Evolutionary conservation across 2,329 filamentous ascomycete genomes (phyloP).

Genomic region (Dactylellina cionopaga): DNA sequence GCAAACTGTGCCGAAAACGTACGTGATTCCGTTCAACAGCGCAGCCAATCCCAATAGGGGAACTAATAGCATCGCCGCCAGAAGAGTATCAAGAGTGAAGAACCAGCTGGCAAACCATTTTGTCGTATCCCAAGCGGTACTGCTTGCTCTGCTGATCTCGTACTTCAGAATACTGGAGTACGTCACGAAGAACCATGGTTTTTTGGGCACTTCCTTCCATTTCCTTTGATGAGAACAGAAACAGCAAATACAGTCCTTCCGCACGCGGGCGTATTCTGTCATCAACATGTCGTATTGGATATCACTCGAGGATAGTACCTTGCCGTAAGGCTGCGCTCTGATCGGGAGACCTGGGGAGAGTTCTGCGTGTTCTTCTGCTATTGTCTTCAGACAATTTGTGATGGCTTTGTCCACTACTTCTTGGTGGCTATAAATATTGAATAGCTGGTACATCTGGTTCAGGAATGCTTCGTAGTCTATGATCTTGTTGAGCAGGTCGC

Average conservation of each 20-base stretch:
- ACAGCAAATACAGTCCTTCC: conserved; percentile 1
- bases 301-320: background rate
- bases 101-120: background rate
- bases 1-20: background rate
- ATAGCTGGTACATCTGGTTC: conserved; percentile 25
- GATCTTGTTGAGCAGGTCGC: background rate
- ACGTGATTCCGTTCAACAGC: background rate
- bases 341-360: background rate
- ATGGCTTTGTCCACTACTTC: background rate
- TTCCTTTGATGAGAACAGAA: conserved; percentile 19
- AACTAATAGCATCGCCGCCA: background rate
- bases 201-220: background rate
- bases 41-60: background rate
- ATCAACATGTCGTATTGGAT: background rate
- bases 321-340: background rate
- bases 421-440: background rate
- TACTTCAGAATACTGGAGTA: background rate
- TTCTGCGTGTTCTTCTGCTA: conserved; percentile 8
- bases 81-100: background rate
- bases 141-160: background rate
- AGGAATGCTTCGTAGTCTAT: conserved; percentile 19
- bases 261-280: conserved; percentile 8
- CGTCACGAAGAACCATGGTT: no score
- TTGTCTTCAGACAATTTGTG: background rate
- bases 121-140: background rate